Percentiles rank a stretch among this genome's conserved stretches.
phyloP scores from a whole-genome alignment of 2,329 filamentous ascomycete genomes.

The Colletotrichum gigasporum region DNA sequence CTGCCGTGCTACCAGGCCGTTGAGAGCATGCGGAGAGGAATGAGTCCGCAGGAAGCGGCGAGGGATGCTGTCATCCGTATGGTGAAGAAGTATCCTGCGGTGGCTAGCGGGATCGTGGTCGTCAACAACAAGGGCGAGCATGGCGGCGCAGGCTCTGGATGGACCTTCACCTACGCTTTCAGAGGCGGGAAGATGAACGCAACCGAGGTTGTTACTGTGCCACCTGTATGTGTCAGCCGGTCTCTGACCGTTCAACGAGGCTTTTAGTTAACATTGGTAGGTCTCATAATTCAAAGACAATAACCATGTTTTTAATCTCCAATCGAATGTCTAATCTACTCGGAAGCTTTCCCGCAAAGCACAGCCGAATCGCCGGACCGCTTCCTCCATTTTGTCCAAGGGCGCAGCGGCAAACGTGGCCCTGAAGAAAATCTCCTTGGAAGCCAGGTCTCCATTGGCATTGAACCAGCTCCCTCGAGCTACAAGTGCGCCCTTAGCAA shows the following conservation, averaged over 20 bases:
- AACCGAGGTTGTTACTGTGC: constrained; percentile 54
- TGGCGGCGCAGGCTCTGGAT: constrained; percentile 61
- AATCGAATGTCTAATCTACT: no score
- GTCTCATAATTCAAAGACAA: no score
- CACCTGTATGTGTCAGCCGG: constrained; percentile 18
- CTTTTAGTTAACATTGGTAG: no score
- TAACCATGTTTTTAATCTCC: no score
- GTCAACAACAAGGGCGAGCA: constrained; percentile 58
- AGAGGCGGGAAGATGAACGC: constrained; percentile 56
- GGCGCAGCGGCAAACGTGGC: constrained; percentile 88
- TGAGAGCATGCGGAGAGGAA: constrained; percentile 59
- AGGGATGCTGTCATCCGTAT: constrained; percentile 61
- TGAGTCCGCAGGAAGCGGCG: constrained; percentile 58
- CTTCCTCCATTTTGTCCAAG: constrained; percentile 73
- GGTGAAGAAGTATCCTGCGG: constrained; percentile 54
- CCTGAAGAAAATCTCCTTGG: constrained; percentile 81
- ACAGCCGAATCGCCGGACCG: constrained; percentile 79
- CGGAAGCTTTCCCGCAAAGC: no score
- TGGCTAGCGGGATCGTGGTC: constrained; percentile 61
- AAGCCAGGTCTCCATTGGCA: constrained; percentile 66
- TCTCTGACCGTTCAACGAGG: background rate
- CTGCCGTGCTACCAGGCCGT: constrained; percentile 67
- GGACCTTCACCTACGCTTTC: constrained; percentile 64
- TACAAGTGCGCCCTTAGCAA: no score
- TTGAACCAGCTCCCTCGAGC: no score